Base-by-base conservation (phyloP, 2,329 filamentous ascomycete genomes). In the Tolypocladium cylindrosporum region DNA sequence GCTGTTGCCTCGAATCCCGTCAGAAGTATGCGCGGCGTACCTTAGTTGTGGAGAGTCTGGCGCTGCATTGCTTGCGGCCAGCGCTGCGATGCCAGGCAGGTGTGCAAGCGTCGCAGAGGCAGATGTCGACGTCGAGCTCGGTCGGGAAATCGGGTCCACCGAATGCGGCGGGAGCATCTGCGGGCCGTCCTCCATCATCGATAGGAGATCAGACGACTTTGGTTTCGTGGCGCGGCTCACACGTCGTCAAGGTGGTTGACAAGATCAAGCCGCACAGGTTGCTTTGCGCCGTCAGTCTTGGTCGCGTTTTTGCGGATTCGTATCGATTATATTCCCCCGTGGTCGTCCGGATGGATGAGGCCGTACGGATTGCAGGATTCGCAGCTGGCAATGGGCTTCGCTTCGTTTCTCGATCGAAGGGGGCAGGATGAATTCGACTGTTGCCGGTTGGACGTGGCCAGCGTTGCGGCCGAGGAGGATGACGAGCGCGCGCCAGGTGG, bases 131-230 rank as follows among this genome's bases (percentile, higher is more conserved):
- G 76, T 76, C 39, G 79, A 79, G 63, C 74, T 76, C 27, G 77
- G 77, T 62, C 76, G 74, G 37, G 80, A 79, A 59, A 79, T 76
- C 21, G 76, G 72, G 61, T 83, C 80, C 48, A 76, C 66, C 11
- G 70, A 68, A 41, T 74, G 70, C 42, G 72, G 67, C 45, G 74
- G 67, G 51, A 76, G 66, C 54, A 72, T 63, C 57, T 75, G 74
- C 39, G 71, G 62, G 58, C 71, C 73, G 62, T 81, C 78, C 65
- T 81, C 79, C 76, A 81, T 80, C 54, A 14, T 54, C 31, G 34
- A 34, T 27, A 24, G n/a, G 43, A 43, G 11, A 43, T 8, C 19
- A 42, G 41, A 11, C 10, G 19, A 13, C 1, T 13, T 36, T 36
- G 54, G 11, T 13, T 36, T 5, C 48, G 48, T 14, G 48, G 48